These are phyloP conservation scores for Diaporthe longicolla DNA, from an alignment of 2,329 filamentous ascomycete genomes.

Conservation along the genomic window DNA sequence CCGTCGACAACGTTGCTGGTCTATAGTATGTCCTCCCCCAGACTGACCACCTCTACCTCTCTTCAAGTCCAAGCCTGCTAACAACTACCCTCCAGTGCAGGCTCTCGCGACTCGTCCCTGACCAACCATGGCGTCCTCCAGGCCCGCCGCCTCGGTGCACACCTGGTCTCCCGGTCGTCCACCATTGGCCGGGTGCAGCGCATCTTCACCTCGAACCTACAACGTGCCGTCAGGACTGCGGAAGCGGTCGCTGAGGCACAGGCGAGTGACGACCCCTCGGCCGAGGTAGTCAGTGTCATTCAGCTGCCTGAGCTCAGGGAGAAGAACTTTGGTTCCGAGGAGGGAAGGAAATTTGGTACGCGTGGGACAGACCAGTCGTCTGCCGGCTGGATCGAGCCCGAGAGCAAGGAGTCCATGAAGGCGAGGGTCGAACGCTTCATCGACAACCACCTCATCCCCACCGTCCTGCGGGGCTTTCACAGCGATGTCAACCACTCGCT, in stretches of 20 bases:
- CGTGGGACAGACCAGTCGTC: constrained; percentile 47
- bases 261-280: constrained; percentile 38
- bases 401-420: constrained; percentile 78
- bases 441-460: constrained; percentile 67
- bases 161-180: constrained; percentile 62
- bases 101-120: constrained; percentile 82
- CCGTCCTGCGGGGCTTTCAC: constrained; percentile 37
- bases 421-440: constrained; percentile 77
- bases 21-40: constrained; percentile 71
- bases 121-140: constrained; percentile 88
- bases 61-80: constrained; percentile 63
- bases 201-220: constrained; percentile 84
- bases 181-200: constrained; percentile 62
- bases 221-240: constrained; percentile 81
- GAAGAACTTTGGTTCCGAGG: constrained; percentile 80
- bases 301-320: constrained; percentile 72
- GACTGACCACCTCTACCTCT: background rate
- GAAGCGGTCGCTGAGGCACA: constrained; percentile 74
- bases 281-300: constrained; percentile 47
- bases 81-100: constrained; percentile 67
- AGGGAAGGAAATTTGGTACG: constrained; percentile 72
- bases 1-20: constrained; percentile 87
- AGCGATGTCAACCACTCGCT: constrained; percentile 58
- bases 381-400: constrained; percentile 55
- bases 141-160: constrained; percentile 76